Evolutionary conservation across 768 basidiomycete species (phyloP).

Genomic region (Crassisporium funariophilum): DNA sequence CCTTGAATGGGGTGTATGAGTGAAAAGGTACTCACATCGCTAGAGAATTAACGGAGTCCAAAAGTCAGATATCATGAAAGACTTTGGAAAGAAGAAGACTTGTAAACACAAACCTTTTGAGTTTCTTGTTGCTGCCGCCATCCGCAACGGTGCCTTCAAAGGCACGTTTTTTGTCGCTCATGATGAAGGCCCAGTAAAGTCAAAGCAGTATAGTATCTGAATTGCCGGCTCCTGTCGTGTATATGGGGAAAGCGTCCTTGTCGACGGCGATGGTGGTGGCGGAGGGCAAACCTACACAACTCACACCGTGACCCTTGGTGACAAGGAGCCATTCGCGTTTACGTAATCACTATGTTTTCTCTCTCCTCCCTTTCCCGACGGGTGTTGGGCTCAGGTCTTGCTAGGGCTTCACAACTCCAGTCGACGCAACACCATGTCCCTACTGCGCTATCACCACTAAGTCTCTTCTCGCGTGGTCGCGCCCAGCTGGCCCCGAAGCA

Average conservation of each 20-base stretch:
- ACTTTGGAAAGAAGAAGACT: slow-evolving; percentile 18
- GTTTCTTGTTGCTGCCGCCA: slow-evolving; percentile 54
- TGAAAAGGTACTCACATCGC: slow-evolving; percentile 65
- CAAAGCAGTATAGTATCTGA: neutral
- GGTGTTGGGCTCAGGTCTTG: slow-evolving; percentile 20
- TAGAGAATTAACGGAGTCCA: slow-evolving; percentile 34
- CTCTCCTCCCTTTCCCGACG: slow-evolving; percentile 40
- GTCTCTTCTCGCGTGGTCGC: slow-evolving; percentile 47
- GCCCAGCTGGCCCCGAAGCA: slow-evolving; percentile 79
- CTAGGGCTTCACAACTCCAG: slow-evolving; percentile 12
- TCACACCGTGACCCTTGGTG: neutral
- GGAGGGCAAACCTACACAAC: neutral
- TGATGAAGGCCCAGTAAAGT: slow-evolving; percentile 23
- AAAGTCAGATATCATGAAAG: slow-evolving; percentile 8
- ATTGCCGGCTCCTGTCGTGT: neutral
- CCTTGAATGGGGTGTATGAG: slow-evolving; percentile 49
- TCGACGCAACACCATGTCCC: slow-evolving; percentile 22
- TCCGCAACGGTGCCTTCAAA: slow-evolving; percentile 46
- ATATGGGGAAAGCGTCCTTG: neutral
- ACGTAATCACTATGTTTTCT: slow-evolving; percentile 45
- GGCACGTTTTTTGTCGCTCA: slow-evolving; percentile 70
- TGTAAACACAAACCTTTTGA: slow-evolving; percentile 80
- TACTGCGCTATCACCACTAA: slow-evolving; percentile 33
- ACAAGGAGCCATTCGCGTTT: slow-evolving; percentile 3
- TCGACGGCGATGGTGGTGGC: neutral